A percentile compares a stretch with the other conserved stretches of the same genome.
These are phyloP conservation scores for Cordyceps tenuipes DNA, from an alignment of 2,329 filamentous ascomycete genomes.

Conservation along the genomic window DNA sequence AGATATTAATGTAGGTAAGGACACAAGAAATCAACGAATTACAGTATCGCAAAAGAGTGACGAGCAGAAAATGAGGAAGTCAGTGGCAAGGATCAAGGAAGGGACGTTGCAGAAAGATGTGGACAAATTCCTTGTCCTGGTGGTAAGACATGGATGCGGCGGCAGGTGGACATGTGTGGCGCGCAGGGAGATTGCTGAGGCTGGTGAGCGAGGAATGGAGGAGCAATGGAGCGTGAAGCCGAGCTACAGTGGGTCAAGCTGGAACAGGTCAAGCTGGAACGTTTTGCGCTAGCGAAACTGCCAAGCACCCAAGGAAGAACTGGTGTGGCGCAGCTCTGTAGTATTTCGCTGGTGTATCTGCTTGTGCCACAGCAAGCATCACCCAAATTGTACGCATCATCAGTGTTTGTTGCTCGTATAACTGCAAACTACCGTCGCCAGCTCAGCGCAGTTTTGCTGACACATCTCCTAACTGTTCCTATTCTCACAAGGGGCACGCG, in stretches of 20 bases:
- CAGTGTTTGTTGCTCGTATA: neutral
- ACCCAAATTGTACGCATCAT: neutral
- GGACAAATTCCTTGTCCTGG: neutral
- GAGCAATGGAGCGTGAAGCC: neutral
- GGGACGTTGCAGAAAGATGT: constrained; percentile 2
- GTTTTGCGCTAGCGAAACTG: neutral
- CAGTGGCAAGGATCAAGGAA: neutral
- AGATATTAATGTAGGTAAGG: neutral
- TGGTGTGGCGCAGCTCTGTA: constrained; percentile 2
- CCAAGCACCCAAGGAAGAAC: neutral
- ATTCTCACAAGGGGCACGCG: neutral
- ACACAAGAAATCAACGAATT: neutral
- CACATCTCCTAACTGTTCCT: too few relatives aligned
- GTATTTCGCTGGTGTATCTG: too few relatives aligned
- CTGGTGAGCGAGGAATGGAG: neutral
- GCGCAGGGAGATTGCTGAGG: constrained; percentile 1
- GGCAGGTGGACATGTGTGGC: neutral
- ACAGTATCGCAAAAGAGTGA: neutral
- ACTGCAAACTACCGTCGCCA: neutral
- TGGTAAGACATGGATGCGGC: constrained; percentile 7
- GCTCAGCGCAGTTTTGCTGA: too few relatives aligned
- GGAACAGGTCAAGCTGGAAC: neutral
- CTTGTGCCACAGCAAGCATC: neutral
- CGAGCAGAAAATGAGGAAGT: neutral
- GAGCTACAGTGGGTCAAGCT: neutral